Evolutionary conservation across 2,329 filamentous ascomycete species (phyloP).

Genomic region (Septoria petroselini): DNA sequence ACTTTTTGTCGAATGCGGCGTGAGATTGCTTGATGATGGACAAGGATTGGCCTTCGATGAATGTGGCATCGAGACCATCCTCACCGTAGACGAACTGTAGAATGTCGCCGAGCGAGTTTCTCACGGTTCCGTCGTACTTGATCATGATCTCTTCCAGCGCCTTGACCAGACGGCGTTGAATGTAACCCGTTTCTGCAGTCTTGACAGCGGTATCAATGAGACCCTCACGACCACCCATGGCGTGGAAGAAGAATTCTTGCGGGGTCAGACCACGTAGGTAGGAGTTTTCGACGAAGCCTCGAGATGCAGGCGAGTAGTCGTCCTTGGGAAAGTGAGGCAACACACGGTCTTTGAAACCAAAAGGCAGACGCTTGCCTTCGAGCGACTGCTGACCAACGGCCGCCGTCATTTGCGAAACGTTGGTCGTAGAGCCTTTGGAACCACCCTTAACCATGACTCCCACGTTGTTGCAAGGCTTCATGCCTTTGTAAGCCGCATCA

Average conservation of each 20-base stretch:
- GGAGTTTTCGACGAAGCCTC: constrained; percentile 98
- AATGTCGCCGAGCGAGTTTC: constrained; percentile 93
- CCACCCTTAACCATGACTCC: constrained; percentile 94
- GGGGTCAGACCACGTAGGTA: constrained; percentile 94
- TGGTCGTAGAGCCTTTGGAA: constrained; percentile 98
- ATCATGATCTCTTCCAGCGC: constrained; percentile 96
- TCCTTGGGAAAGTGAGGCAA: constrained; percentile 98
- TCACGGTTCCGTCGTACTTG: constrained; percentile 94
- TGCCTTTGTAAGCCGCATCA: constrained; percentile 82
- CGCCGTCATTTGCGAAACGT: constrained; percentile 99
- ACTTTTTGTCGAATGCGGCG: constrained; percentile 73
- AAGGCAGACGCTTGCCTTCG: constrained; percentile 97
- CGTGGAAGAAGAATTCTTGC: constrained; percentile 98
- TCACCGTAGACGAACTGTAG: constrained; percentile 98
- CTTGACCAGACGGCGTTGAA: constrained; percentile 96
- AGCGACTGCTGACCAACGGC: constrained; percentile 97
- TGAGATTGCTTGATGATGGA: constrained; percentile 81
- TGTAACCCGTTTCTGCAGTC: constrained; percentile 98
- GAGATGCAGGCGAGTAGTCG: constrained; percentile 94
- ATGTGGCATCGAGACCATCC: constrained; percentile 88
- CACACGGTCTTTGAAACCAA: constrained; percentile 97
- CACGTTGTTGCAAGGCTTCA: constrained; percentile 95
- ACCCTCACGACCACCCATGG: constrained; percentile 99
- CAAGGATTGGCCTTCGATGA: constrained; percentile 89
- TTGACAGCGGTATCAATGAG: constrained; percentile 99